A percentile compares a stretch with the other conserved stretches of the same genome.
Evolutionary conservation across 352 stramenopile species (phyloP).

Genomic region (Albugo candida): DNA sequence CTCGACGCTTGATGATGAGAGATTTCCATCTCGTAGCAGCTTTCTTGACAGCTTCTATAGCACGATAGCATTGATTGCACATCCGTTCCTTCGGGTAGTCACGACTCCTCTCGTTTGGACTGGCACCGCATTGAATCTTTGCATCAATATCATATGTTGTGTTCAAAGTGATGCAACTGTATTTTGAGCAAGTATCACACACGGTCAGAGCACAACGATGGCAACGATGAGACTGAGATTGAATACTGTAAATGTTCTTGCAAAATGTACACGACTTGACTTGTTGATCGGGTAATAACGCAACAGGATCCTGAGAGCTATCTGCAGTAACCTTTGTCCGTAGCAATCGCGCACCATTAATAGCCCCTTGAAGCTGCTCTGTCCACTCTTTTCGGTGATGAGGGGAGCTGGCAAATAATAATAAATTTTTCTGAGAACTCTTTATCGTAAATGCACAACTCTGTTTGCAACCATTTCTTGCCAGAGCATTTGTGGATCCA

Average conservation of each 20-base stretch:
- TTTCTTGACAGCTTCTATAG: conserved; percentile 45
- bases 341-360: conserved; percentile 18
- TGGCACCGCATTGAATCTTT: too few species aligned
- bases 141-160: conserved; percentile 23
- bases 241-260: conserved; percentile 38
- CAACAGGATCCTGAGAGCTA: conserved; percentile 30
- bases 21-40: conserved; percentile 48
- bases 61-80: conserved; percentile 40
- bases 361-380: conserved; percentile 23
- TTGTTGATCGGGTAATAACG: conserved; percentile 48
- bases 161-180: conserved; percentile 46
- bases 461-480: conserved; percentile 17
- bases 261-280: conserved; percentile 48
- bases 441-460: conserved; percentile 59
- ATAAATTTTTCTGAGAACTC: conserved; percentile 67
- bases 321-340: conserved; percentile 12
- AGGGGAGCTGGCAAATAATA: conserved; percentile 38
- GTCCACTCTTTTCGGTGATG: conserved; percentile 35
- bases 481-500: conserved; percentile 3
- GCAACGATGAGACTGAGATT: conserved; percentile 66
- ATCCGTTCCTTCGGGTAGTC: conserved; percentile 24
- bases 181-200: conserved; percentile 52
- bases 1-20: conserved; percentile 43
- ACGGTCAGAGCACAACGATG: conserved; percentile 57
- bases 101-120: too few species aligned